Evolutionary conservation across 1,139 yeast species (phyloP), one percentile per base, ranked within the genome.

Genomic region (Yamadazyma pseudoaaseri): DNA sequence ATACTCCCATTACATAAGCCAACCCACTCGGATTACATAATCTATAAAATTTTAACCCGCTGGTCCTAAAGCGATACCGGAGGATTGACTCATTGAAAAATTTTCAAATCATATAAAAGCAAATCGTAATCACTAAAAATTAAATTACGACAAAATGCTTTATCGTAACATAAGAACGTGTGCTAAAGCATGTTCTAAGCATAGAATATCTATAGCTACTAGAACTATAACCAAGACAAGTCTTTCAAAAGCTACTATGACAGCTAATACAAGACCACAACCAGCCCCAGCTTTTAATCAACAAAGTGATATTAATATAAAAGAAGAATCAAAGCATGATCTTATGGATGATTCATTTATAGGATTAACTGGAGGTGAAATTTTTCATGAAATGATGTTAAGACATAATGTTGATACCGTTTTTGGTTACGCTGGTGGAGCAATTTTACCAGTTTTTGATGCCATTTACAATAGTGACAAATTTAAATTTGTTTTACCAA

Each of bases 361-460:
- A 42, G 98, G 98, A 9, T 76, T 89, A 50, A 83, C 96, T 13
- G 98, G 98, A 46, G 98, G 98, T 49, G 95, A 92, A 65, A 89
- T 92, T 45, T 92, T 92, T 67, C 97, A 92, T 63, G 97, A 92
- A 64, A 92, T 92, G 98, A 92, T 92, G 97, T 75, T 82, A 43
- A 80, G 97, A 62, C 97, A 92, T 60, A 76, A 86, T 35, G 98
- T 92, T 39, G 97, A 92, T 61, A 86, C 97, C 42, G 79, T 89
- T 35, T 90, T 87, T 60, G 96, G 96, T 30, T 87, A 86, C 65
- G 95, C 97, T 35, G 97, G 98, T 53, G 98, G 98, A 58, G 98
- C 98, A 48, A 92, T 92, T 56, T 75, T 92, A 52, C 97, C 98
- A 16, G 98, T 92, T 20, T 92, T 85, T 56, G 98, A 92, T 58